Conservation (phyloP, 495 filamentous ascomycete species). For the Penicillium flavigenum region DNA sequence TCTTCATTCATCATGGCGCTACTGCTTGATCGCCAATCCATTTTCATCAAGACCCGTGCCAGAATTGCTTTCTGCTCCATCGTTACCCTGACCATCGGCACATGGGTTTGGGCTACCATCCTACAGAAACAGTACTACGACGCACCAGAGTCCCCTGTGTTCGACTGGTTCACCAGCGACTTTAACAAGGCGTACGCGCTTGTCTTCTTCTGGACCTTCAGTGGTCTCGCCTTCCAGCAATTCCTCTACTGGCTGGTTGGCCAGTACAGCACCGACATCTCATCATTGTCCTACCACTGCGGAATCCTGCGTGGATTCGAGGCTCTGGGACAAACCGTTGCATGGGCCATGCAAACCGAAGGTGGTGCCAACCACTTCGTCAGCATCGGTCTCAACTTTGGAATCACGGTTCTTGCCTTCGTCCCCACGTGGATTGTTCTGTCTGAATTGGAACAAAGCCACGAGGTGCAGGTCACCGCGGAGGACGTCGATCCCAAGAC, state of each 20-base stretch:
- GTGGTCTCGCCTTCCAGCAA: slow-evolving; percentile 36
- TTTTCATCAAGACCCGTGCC: slow-evolving; percentile 37
- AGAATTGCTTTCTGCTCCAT: slow-evolving; percentile 30
- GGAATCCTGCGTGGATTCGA: slow-evolving; percentile 37
- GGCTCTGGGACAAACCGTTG: slow-evolving; percentile 35
- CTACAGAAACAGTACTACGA: slow-evolving; percentile 35
- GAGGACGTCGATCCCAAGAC: slow-evolving; percentile 20
- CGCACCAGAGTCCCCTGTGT: slow-evolving; percentile 24
- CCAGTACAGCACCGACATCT: slow-evolving; percentile 36
- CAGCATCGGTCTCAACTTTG: slow-evolving; percentile 38
- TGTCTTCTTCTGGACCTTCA: slow-evolving; percentile 37
- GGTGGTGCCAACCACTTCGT: slow-evolving; percentile 36
- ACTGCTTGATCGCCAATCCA: slow-evolving; percentile 34
- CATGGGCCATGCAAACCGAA: slow-evolving; percentile 38
- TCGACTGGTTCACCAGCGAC: slow-evolving; percentile 36
- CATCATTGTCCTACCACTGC: slow-evolving; percentile 34
- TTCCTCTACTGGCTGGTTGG: slow-evolving; percentile 39
- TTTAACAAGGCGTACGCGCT: slow-evolving; percentile 36
- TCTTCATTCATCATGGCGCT: slow-evolving; percentile 34
- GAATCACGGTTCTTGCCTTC: slow-evolving; percentile 32
- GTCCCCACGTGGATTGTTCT: slow-evolving; percentile 38
- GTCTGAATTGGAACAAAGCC: slow-evolving; percentile 35
- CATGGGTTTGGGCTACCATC: slow-evolving; percentile 37
- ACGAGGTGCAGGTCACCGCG: slow-evolving; percentile 31
- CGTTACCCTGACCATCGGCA: slow-evolving; percentile 28